Percentiles rank a stretch among this genome's conserved stretches.
Evolutionary conservation across 2,329 filamentous ascomycete genomes (phyloP).

Genomic region (Sporothrix luriei): DNA sequence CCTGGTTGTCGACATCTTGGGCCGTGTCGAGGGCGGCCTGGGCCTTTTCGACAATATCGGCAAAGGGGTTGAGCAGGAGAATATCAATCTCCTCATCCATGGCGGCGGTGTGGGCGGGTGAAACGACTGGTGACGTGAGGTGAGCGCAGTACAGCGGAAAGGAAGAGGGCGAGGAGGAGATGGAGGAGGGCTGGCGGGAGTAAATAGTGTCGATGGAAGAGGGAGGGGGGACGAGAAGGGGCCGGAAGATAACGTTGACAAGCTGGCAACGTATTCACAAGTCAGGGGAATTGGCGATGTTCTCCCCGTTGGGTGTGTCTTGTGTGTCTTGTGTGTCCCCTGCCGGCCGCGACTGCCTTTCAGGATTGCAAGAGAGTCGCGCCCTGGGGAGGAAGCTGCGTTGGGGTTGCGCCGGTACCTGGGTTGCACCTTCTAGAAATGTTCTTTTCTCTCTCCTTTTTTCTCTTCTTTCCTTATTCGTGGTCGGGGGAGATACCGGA

Average conservation of each 20-base stretch:
- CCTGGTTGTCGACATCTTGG: constrained; percentile 44
- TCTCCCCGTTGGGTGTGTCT: not conserved
- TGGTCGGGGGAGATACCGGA: not conserved
- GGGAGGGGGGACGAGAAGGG: not conserved
- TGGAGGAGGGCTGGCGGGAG: not conserved
- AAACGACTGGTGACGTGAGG: not conserved
- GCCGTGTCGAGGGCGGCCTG: constrained; percentile 53
- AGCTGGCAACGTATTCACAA: constrained; percentile 9
- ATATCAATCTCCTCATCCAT: constrained; percentile 41
- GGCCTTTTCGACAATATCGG: constrained; percentile 57
- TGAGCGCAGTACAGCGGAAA: not conserved
- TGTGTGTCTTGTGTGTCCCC: not conserved
- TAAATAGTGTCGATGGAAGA: not conserved
- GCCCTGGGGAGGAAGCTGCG: constrained; percentile 13
- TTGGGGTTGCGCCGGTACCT: constrained; percentile 14
- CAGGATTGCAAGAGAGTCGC: constrained; percentile 25
- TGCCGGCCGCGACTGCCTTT: constrained; percentile 25
- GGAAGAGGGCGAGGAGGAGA: not conserved
- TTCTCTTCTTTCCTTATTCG: not conserved
- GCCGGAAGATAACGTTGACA: not conserved
- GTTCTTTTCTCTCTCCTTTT: constrained; percentile 19
- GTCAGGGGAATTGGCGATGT: not conserved
- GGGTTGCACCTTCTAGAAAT: constrained; percentile 19
- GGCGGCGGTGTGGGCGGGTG: not conserved
- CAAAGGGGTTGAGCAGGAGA: constrained; percentile 56